These are phyloP conservation scores for Vanderwaltozyma yarrowii DNA, from an alignment of 805 yeast species.

Conservation along the genomic window DNA sequence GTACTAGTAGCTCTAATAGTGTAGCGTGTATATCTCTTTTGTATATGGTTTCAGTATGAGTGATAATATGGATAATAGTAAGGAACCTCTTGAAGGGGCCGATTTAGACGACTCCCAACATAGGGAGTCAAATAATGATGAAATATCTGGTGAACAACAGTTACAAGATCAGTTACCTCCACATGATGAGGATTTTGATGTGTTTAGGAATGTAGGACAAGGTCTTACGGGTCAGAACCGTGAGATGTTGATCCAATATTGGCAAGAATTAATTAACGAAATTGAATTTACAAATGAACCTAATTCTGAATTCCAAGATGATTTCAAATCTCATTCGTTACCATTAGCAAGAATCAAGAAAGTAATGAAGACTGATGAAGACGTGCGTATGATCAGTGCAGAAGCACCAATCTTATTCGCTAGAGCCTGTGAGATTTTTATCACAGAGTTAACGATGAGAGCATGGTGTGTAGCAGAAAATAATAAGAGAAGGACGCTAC, in stretches of 20 bases:
- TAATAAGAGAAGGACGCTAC: slow-evolving; percentile 87
- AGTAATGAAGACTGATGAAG: slow-evolving; percentile 97
- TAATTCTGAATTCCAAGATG: slow-evolving; percentile 54
- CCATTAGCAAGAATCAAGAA: slow-evolving; percentile 95
- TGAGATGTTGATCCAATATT: slow-evolving; percentile 87
- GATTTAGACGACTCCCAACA: neutral
- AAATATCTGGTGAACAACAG: neutral
- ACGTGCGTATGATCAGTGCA: slow-evolving; percentile 94
- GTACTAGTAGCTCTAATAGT: too few relatives aligned
- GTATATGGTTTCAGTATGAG: too few relatives aligned
- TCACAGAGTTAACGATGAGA: slow-evolving; percentile 94
- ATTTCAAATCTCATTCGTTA: slow-evolving; percentile 85
- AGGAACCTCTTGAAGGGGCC: too few relatives aligned
- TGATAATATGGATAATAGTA: too few relatives aligned
- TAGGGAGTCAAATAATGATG: too few relatives aligned
- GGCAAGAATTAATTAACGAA: slow-evolving; percentile 92
- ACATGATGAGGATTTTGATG: slow-evolving; percentile 34
- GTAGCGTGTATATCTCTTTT: too few relatives aligned
- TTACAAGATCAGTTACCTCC: neutral
- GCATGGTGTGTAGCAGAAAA: slow-evolving; percentile 99
- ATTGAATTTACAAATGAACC: slow-evolving; percentile 50
- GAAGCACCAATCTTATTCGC: slow-evolving; percentile 98
- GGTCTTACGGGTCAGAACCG: slow-evolving; percentile 76
- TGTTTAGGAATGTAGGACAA: slow-evolving; percentile 85
- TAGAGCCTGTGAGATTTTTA: slow-evolving; percentile 94